Evolutionary conservation across 805 yeast genomes (phyloP), one percentile per base, ranked within the genome.

Genomic region (Hanseniaspora pseudoguilliermondii): DNA sequence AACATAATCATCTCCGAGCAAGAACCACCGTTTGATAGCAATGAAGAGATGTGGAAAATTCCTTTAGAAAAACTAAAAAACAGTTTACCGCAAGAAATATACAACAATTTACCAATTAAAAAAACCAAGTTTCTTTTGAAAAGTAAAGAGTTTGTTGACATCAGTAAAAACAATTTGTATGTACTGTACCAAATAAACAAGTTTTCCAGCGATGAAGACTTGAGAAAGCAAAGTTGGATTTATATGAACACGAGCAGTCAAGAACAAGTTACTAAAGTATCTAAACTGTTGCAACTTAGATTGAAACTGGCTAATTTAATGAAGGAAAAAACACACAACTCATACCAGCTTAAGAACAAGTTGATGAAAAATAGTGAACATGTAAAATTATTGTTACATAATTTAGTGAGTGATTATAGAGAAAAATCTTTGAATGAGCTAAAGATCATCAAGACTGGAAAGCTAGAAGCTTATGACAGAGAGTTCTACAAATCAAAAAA

Each of bases 341-440:
- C 84, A 41, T 90, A 93, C 65, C 95, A 87, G 64, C 71, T 93
- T 36, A 81, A 80, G 58, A 95, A 88, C 59, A 93, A 93, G 66
- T 86, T 93, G 95, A 95, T 95, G 9, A 81, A 81, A 59, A 75
- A 70, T 10, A 95, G 96, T 0, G 80, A 79, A 40, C 81, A 86
- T 62, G 98, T 90, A 2, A 67, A 73, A 59, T 73, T 82, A 10
- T 89, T 93, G 60, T 69, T 93, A 54, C 68, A 73, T 2, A 80
- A 82, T 42, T 67, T 90, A 54, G 78, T 84, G 11, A 66, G 67
- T 2, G 74, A 73, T 59, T 76, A 75, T 54, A 75, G 65, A 57
- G 79, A 75, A 0, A 76, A 76, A 20, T 86, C 93, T 0, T 66
- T 73, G 5, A 62, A 69, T 5, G 97, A 91, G 67, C 63, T 89